Evolutionary conservation across 768 basidiomycete species (phyloP), one percentile per base, ranked within the genome.

Genomic region (Clavaria fumosa): DNA sequence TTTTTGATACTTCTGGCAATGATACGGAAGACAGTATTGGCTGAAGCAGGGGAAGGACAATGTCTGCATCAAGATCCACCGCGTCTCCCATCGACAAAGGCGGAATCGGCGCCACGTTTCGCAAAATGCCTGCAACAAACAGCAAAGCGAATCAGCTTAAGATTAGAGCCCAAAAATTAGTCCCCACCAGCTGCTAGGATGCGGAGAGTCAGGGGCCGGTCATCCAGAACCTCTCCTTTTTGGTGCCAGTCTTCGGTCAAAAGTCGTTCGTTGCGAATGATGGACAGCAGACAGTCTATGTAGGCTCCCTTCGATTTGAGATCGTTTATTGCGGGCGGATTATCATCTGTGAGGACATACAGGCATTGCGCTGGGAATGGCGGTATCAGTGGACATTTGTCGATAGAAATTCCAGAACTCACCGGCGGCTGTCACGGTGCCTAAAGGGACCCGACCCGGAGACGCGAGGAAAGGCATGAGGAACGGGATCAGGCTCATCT

Each of bases 331-430:
- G 77, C 73, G 12, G 78, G 69, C n/a, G 58, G 61, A 44, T 95
- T 96, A 51, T 95, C 91, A 52, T 91, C 88, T 2, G 88, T 85
- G 19, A 96, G 62, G 42, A 93, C 84, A 54, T 93, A 95, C 12
- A 95, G 61, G 49, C 88, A 88, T 51, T 96, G 91, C 0, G 86
- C 89, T 89, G 47, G 19, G 35, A 20, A 37, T 30, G 22, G 21
- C 21, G 23, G 23, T 23, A 31, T 24, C 15, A 34, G 5, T 12
- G 5, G 30, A 26, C 27, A 34, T 31, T 18, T 24, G n/a, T 11
- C 12, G 9, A 9, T 12, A 36, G 20, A 30, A 23, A 2, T 22
- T 4, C 23, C 43, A 30, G 36, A 22, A 50, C 64, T 26, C 48
- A 88, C 89, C 84, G 50, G 89, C 86, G 33, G 91, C 72, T 26